A percentile compares a stretch with the other conserved stretches of the same genome.
Conservation (phyloP, 345 rosid genomes). For the Mallotus nudiflorus region DNA sequence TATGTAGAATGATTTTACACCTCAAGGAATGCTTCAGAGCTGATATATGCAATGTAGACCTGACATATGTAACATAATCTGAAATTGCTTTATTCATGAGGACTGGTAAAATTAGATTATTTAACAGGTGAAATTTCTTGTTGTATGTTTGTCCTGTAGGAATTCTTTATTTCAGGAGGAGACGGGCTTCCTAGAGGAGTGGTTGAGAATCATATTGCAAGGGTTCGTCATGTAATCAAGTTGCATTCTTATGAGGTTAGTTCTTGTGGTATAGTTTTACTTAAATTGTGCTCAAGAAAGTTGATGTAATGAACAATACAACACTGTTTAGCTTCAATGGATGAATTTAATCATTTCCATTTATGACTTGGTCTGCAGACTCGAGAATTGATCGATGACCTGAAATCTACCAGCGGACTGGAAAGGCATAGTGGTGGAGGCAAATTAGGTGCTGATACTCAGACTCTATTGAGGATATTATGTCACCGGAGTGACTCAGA, state of each 20-base stretch:
- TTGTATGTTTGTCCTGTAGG: slow-evolving; percentile 44
- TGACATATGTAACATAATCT: too few relatives aligned
- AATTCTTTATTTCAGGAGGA: slow-evolving; percentile 94
- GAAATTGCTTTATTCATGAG: neutral
- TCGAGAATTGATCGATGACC: slow-evolving; percentile 80
- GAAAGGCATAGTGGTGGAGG: slow-evolving; percentile 61
- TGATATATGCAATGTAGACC: neutral
- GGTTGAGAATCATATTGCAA: slow-evolving; percentile 91
- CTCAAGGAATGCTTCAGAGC: neutral
- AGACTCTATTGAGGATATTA: slow-evolving; percentile 71
- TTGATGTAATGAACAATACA: neutral
- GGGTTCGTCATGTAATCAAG: slow-evolving; percentile 74
- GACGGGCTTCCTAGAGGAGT: slow-evolving; percentile 98
- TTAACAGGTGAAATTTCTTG: neutral
- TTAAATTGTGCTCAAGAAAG: neutral
- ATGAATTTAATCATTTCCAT: neutral
- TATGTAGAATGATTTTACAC: neutral
- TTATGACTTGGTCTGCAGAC: slow-evolving; percentile 46
- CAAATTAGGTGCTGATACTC: slow-evolving; percentile 75
- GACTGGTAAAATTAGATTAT: neutral
- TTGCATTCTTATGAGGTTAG: slow-evolving; percentile 83
- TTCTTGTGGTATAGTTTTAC: neutral
- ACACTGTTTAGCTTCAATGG: neutral
- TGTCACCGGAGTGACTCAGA: slow-evolving; percentile 91
- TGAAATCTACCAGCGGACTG: slow-evolving; percentile 59